Evolutionary conservation across 2,329 filamentous ascomycete genomes (phyloP).

Genomic region (Penicillium digitatum): DNA sequence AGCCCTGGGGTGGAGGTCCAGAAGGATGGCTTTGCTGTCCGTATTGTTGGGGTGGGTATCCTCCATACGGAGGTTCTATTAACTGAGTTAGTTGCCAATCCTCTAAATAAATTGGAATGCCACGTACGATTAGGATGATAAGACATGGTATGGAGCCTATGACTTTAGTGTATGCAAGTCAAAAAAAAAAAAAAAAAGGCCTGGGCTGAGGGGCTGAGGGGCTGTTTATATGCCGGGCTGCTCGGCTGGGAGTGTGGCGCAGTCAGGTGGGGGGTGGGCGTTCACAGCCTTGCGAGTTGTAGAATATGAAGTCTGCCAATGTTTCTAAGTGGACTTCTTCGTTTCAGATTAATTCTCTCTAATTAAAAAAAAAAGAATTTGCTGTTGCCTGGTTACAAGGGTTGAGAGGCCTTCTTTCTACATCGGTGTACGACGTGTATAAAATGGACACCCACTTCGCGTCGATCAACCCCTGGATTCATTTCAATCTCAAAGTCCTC

Average conservation of each 20-base stretch:
- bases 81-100: neutral
- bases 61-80: slow-evolving; percentile 27
- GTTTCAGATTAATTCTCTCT: neutral
- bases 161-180: neutral
- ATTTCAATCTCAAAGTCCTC: neutral
- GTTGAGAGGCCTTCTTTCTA: neutral
- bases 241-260: slow-evolving; percentile 16
- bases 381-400: neutral
- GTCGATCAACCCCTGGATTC: neutral
- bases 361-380: neutral
- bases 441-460: neutral
- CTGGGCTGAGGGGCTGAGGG: neutral
- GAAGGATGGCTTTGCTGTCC: slow-evolving; percentile 22
- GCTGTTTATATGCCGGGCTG: slow-evolving; percentile 1
- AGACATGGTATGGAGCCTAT: slow-evolving; percentile 13
- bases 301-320: neutral
- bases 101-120: neutral
- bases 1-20: slow-evolving; percentile 25
- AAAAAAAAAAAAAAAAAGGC: neutral
- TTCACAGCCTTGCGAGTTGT: slow-evolving; percentile 15
- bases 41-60: slow-evolving; percentile 27
- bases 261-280: slow-evolving; percentile 18
- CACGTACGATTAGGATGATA: slow-evolving; percentile 24
- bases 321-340: neutral
- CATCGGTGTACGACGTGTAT: neutral